Evolutionary conservation across 352 stramenopile species (phyloP), one percentile per base, ranked within the genome.

Genomic region (Globisporangium rhizosaccharum): DNA sequence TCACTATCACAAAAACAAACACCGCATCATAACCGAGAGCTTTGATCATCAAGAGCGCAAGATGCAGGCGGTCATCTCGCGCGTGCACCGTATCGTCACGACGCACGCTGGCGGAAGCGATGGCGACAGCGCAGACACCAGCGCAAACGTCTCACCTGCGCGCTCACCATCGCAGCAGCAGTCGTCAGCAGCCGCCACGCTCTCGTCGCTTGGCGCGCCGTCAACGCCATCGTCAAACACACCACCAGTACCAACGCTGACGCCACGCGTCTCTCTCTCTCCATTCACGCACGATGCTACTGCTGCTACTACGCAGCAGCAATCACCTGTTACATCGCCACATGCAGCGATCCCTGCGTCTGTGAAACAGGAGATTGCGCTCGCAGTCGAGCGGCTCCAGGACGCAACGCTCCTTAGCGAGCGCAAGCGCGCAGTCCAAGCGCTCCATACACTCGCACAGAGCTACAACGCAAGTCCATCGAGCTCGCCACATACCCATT

Each of bases 331-430:
- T 2, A 39, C 33, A 12, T 45, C 41, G 14, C 41, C 41, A n/a
- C 26, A 7, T 6, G 7, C 14, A 8, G 2, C 44, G n/a, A 28
- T 50, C 15, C 20, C 55, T 8, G 37, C 55, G 9, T 20, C 15
- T 14, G 33, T 63, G 9, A 59, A 53, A 28, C 45, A 57, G 25
- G 74, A 88, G 55, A 82, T 90, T 51, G 42, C 52, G 2, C 61
- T 79, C 39, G 72, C 78, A 8, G 79, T 90, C 33, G 79, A 91
- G 55, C 68, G 75, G 0, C 56, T 91, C 47, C 81, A 93, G 53
- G 89, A 86, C 59, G 83, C 79, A 28, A 93, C 79, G 66, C 71
- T 93, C 10, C 63, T 93, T 49, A 62, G 69, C 25, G 83, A 93
- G 58, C 73, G 83, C 42, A 93, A 93, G 68, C 78, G 76, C 28